Evolutionary conservation across 805 yeast genomes (phyloP).

Genomic region (Wickerhamiella allomyrinae): DNA sequence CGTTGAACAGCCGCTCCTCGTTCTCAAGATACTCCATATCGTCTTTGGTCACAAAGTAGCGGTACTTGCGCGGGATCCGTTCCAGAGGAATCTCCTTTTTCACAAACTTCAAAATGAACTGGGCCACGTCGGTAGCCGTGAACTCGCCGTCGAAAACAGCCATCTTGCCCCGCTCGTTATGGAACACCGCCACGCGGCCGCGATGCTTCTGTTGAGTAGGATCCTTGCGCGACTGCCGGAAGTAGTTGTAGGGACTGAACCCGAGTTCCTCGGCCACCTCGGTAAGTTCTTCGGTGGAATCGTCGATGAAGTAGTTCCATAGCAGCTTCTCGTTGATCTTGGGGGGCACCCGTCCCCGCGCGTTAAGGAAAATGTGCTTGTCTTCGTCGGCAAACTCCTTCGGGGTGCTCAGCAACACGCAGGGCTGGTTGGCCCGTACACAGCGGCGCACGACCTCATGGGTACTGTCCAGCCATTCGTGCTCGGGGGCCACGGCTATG

Average conservation of each 20-base stretch:
- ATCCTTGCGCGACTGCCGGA: constrained; percentile 2
- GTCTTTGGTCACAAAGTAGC: constrained; percentile 13
- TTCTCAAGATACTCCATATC: constrained; percentile 12
- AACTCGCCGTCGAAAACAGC: constrained; percentile 6
- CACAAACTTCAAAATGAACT: constrained; percentile 4
- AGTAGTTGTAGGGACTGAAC: constrained; percentile 3
- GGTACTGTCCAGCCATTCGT: constrained; percentile 6
- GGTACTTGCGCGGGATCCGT: constrained; percentile 12
- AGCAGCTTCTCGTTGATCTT: constrained; percentile 6
- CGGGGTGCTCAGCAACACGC: constrained; percentile 11
- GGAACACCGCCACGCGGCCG: constrained; percentile 13
- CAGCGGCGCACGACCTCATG: constrained; percentile 13
- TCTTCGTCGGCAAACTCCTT: constrained; percentile 9
- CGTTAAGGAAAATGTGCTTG: constrained; percentile 7
- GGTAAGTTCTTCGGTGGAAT: constrained; percentile 6
- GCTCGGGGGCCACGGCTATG: constrained; percentile 3
- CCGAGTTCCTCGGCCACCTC: constrained; percentile 11
- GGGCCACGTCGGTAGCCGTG: constrained; percentile 6
- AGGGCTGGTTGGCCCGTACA: constrained; percentile 12
- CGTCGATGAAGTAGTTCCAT: constrained; percentile 13
- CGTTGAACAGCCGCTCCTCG: constrained; percentile 1
- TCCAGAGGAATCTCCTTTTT: constrained; percentile 5
- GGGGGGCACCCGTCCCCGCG: constrained; percentile 8
- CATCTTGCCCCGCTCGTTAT: constrained; percentile 6
- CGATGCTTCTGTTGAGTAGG: constrained; percentile 2